These are phyloP conservation scores for Porodaedalea pini DNA, from an alignment of 1,284 basidiomycete species.

Conservation along the genomic window DNA sequence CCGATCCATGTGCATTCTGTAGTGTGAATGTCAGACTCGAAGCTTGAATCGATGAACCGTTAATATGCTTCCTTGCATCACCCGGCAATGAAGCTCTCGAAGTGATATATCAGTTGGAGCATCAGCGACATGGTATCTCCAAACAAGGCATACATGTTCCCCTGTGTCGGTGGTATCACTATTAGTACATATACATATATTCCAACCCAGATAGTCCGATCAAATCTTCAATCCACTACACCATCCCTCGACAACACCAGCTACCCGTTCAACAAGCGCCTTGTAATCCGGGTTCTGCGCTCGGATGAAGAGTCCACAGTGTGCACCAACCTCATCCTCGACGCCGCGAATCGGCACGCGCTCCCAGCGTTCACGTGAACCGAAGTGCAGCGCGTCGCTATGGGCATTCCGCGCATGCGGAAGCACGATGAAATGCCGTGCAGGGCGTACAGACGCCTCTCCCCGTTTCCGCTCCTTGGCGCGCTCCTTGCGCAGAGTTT, in stretches of 20 bases:
- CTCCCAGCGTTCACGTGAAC: constrained; percentile 47
- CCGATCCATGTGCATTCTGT: too few relatives aligned
- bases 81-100: too few relatives aligned
- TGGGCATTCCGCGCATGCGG: constrained; percentile 27
- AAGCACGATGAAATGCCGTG: constrained; percentile 48
- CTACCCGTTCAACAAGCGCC: constrained; percentile 43
- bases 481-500: constrained; percentile 27
- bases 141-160: too few relatives aligned
- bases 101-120: too few relatives aligned
- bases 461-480: constrained; percentile 29
- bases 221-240: constrained; percentile 24
- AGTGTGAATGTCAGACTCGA: too few relatives aligned
- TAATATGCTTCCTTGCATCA: too few relatives aligned
- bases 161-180: too few relatives aligned
- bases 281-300: constrained; percentile 49
- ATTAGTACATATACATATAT: too few relatives aligned
- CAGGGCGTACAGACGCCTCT: constrained; percentile 9
- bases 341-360: constrained; percentile 44
- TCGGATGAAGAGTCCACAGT: constrained; percentile 52
- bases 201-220: constrained; percentile 18
- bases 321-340: constrained; percentile 52
- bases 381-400: constrained; percentile 34
- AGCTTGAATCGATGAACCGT: too few relatives aligned
- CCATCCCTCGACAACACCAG: constrained; percentile 41
- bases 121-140: too few relatives aligned